Evolutionary conservation across 305 asterid species (phyloP).

Genomic region (Fraxinus ornus): DNA sequence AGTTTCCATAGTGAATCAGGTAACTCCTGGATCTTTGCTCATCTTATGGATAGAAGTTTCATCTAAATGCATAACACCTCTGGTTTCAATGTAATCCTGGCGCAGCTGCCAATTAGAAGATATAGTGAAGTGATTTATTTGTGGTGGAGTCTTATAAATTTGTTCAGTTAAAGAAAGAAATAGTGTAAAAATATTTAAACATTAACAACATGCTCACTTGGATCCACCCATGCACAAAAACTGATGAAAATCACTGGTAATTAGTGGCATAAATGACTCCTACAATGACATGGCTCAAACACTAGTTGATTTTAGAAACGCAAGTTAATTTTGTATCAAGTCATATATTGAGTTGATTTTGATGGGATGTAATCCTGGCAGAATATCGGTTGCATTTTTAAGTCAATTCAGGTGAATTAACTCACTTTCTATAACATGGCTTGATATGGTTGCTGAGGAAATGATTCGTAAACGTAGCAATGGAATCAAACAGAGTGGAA

Average conservation of each 20-base stretch:
- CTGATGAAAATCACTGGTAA: neutral
- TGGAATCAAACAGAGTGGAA: neutral
- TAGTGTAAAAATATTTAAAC: neutral
- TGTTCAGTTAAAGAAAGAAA: neutral
- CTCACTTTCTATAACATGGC: neutral
- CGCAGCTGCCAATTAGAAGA: neutral
- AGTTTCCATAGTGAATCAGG: constrained; percentile 91
- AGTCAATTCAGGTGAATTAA: neutral
- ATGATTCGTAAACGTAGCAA: neutral
- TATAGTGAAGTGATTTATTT: neutral
- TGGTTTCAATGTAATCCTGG: neutral
- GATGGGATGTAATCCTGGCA: neutral
- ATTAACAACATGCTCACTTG: neutral
- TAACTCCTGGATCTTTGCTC: constrained; percentile 32
- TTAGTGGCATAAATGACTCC: neutral
- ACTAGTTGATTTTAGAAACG: neutral
- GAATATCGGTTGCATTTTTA: neutral
- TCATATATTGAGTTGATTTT: neutral
- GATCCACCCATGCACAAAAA: neutral
- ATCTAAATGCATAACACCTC: constrained; percentile 12
- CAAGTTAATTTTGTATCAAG: neutral
- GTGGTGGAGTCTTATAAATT: neutral
- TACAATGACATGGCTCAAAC: neutral
- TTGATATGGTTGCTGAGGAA: neutral
- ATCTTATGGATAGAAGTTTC: neutral